phyloP scores from a whole-genome alignment of 306 rosid species.

The Adenanthera pavonina region DNA sequence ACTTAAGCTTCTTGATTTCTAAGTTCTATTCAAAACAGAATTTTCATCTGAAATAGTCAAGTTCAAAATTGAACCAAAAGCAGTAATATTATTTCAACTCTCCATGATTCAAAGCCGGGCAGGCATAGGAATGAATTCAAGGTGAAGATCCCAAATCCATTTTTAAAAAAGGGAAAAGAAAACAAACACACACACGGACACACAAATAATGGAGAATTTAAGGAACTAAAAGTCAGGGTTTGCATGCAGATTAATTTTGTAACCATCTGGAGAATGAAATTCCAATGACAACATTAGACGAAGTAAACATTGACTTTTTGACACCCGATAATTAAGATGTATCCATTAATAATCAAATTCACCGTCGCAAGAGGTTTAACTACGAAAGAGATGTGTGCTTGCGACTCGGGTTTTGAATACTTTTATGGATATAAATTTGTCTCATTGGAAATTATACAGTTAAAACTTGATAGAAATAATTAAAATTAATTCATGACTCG shows the following conservation, averaged over 20 bases:
- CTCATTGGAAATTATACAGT: too few species aligned
- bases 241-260: neutral
- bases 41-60: neutral
- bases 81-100: neutral
- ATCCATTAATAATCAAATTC: neutral
- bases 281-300: neutral
- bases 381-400: too few species aligned
- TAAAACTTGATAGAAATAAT: too few species aligned
- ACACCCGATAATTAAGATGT: neutral
- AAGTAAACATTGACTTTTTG: neutral
- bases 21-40: neutral
- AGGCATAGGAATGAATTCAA: neutral
- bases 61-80: neutral
- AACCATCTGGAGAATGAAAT: neutral
- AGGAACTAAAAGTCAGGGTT: neutral
- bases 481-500: too few species aligned
- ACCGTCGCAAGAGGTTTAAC: neutral
- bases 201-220: neutral
- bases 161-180: too few species aligned
- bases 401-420: too few species aligned
- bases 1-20: too few species aligned
- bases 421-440: too few species aligned
- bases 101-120: neutral
- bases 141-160: neutral
- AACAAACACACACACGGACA: neutral